Evolutionary conservation across 2,329 filamentous ascomycete species (phyloP).

Genomic region (Fusarium nelsonii): DNA sequence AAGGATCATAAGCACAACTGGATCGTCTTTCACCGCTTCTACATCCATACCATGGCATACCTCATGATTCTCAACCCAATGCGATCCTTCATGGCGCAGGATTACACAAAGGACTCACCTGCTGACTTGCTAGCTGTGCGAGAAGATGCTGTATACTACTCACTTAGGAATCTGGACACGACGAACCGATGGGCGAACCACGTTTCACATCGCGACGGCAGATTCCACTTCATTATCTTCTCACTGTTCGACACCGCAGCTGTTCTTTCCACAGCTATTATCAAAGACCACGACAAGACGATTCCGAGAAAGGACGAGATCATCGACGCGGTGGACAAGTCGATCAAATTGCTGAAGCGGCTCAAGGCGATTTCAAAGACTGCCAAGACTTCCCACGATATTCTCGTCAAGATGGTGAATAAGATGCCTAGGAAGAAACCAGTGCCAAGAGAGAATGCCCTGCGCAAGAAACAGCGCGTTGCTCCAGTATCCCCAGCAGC

Average conservation of each 20-base stretch:
- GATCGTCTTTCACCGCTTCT: conserved; percentile 59
- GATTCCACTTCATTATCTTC: conserved; percentile 65
- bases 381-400: conserved; percentile 53
- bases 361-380: conserved; percentile 51
- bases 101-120: conserved; percentile 45
- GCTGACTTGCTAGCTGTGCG: conserved; percentile 54
- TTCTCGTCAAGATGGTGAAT: conserved; percentile 49
- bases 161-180: conserved; percentile 57
- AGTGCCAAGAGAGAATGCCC: conserved; percentile 5
- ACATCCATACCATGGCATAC: conserved; percentile 59
- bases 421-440: conserved; percentile 49
- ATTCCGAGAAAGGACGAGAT: conserved; percentile 58
- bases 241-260: conserved; percentile 64
- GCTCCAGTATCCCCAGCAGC: neutral
- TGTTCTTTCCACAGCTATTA: conserved; percentile 62
- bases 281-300: conserved; percentile 58
- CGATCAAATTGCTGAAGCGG: conserved; percentile 51
- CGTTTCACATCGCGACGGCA: conserved; percentile 59
- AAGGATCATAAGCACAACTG: conserved; percentile 57
- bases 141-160: conserved; percentile 56
- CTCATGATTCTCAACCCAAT: conserved; percentile 62
- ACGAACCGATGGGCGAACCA: conserved; percentile 58
- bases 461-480: conserved; percentile 33
- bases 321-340: conserved; percentile 52
- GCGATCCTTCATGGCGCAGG: conserved; percentile 59